Evolutionary conservation across 257 asterid species (phyloP).

Genomic region (Mitragyna speciosa): DNA sequence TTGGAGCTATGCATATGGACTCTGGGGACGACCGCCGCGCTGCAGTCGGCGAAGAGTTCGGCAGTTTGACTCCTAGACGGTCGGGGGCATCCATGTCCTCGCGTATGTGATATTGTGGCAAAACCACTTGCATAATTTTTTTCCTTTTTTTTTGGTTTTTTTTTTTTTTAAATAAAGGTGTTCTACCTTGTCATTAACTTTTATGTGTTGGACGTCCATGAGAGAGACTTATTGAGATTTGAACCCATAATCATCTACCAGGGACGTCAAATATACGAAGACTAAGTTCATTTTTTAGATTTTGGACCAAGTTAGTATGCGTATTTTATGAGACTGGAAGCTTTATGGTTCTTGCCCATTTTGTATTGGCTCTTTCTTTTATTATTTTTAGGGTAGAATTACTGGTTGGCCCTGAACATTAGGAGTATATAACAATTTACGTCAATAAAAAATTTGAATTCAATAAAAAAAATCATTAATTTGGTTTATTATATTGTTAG

Average conservation of each 20-base stretch:
- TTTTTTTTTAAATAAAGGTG: not conserved
- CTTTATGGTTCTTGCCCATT: not conserved
- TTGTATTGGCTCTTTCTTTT: no score
- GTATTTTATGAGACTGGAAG: no score
- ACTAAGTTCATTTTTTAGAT: not conserved
- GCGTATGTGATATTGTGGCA: slow-evolving; percentile 6
- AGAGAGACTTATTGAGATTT: not conserved
- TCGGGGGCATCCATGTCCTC: slow-evolving; percentile 40
- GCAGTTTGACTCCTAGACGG: slow-evolving; percentile 60
- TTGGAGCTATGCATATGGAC: slow-evolving; percentile 60
- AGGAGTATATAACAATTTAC: not conserved
- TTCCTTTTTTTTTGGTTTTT: not conserved
- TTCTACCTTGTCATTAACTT: not conserved
- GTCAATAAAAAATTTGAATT: not conserved
- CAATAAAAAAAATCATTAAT: not conserved
- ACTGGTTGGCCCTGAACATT: not conserved
- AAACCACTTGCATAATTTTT: not conserved
- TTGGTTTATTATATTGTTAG: no score
- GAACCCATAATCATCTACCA: not conserved
- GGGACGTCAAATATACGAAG: not conserved
- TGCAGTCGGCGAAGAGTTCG: slow-evolving; percentile 78
- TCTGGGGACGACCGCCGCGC: slow-evolving; percentile 71
- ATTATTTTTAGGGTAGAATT: no score
- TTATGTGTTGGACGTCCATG: not conserved
- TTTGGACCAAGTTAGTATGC: not conserved